phyloP scores from a whole-genome alignment of 441 rosid species.

The Gossypium trilobum region DNA sequence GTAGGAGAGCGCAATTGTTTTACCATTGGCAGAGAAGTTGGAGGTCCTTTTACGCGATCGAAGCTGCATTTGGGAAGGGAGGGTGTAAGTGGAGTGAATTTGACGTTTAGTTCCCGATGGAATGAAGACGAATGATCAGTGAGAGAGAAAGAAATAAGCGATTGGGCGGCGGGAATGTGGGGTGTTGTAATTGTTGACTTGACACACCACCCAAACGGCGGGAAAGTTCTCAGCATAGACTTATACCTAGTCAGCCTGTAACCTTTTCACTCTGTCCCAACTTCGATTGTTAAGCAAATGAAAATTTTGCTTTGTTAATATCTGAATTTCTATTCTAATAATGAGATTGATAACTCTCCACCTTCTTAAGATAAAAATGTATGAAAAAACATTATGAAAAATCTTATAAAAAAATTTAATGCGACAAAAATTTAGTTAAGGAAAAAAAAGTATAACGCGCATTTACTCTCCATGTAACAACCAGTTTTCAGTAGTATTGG shows the following conservation, averaged over 20 bases:
- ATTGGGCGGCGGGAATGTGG: not conserved
- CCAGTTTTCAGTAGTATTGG: accelerated
- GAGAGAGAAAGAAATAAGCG: not conserved
- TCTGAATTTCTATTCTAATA: no score
- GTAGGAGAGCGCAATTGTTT: not conserved
- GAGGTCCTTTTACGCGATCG: conserved; percentile 9
- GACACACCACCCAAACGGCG: not conserved
- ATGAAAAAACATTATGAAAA: no score
- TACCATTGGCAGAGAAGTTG: not conserved
- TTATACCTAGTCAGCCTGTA: not conserved
- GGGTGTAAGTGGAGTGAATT: not conserved
- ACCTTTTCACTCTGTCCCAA: no score
- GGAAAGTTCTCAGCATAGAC: not conserved
- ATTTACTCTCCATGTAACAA: no score
- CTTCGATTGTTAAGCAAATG: no score
- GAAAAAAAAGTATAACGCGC: no score
- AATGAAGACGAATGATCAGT: not conserved
- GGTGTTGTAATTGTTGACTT: not conserved
- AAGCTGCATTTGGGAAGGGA: conserved; percentile 1
- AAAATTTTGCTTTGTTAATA: no score
- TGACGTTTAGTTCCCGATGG: not conserved
- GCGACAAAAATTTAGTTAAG: no score
- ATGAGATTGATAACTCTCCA: no score
- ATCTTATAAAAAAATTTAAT: no score
- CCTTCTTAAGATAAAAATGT: no score